Evolutionary conservation across 306 rosid genomes (phyloP).

Genomic region (Spatholobus suberectus): DNA sequence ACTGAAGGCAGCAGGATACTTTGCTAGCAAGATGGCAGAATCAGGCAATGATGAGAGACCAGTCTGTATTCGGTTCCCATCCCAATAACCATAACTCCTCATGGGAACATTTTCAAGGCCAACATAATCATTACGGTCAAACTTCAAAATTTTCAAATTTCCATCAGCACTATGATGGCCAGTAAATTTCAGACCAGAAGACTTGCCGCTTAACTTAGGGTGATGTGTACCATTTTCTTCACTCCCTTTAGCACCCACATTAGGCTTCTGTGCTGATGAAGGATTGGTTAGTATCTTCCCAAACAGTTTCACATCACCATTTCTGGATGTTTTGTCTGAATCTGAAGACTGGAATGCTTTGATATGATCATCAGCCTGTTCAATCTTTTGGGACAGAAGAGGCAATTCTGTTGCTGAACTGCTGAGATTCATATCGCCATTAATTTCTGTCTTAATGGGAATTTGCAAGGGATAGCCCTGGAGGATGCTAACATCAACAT

Average conservation of each 20-base stretch:
- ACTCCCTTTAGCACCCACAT: conserved; percentile 50
- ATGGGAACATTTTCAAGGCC: conserved; percentile 72
- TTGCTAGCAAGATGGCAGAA: conserved; percentile 78
- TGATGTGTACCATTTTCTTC: conserved; percentile 55
- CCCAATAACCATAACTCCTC: conserved; percentile 73
- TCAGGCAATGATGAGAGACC: conserved; percentile 74
- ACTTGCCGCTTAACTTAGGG: conserved; percentile 55
- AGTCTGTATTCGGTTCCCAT: conserved; percentile 71
- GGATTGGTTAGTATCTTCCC: conserved; percentile 85
- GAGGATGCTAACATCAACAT: conserved; percentile 53
- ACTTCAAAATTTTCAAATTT: conserved; percentile 60
- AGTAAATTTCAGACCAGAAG: conserved; percentile 53
- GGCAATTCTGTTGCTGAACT: conserved; percentile 57
- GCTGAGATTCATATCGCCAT: conserved; percentile 54
- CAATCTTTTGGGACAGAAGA: conserved; percentile 53
- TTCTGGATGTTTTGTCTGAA: conserved; percentile 68
- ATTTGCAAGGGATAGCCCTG: conserved; percentile 60
- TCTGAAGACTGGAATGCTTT: conserved; percentile 54
- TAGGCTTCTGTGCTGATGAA: conserved; percentile 56
- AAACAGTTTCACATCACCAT: conserved; percentile 91
- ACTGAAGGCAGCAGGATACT: conserved; percentile 88
- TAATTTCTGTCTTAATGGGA: conserved; percentile 55
- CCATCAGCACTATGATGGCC: conserved; percentile 62
- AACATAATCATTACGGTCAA: conserved; percentile 49
- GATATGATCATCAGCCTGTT: conserved; percentile 41